These are phyloP conservation scores for Colletotrichum trifolii DNA, from an alignment of 2,329 filamentous ascomycete genomes.

Conservation along the genomic window DNA sequence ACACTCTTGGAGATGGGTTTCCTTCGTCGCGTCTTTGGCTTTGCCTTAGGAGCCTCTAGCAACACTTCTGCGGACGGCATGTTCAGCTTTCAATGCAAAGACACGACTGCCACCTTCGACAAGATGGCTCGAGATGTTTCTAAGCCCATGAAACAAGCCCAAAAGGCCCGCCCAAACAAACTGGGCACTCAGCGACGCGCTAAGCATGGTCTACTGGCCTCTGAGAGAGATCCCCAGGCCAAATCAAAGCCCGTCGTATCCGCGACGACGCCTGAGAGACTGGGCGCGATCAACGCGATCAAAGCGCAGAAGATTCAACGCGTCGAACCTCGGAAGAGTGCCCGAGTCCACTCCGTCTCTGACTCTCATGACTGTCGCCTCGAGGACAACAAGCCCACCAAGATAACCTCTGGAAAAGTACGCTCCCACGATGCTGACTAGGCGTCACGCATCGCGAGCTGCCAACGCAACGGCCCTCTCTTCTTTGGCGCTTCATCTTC, in stretches of 20 bases:
- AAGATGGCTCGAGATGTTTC: not conserved
- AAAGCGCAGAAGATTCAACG: too few relatives aligned
- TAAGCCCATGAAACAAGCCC: not conserved
- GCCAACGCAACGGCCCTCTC: not conserved
- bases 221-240: too few relatives aligned
- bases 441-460: not conserved
- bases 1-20: too few relatives aligned
- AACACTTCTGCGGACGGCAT: not conserved
- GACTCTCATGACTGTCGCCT: not conserved
- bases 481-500: not conserved
- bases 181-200: not conserved
- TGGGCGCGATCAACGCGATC: too few relatives aligned
- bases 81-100: not conserved
- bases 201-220: not conserved
- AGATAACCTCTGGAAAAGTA: not conserved
- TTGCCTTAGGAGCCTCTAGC: not conserved
- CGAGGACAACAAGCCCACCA: not conserved
- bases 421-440: slow-evolving; percentile 7
- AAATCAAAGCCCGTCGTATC: too few relatives aligned
- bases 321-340: too few relatives aligned
- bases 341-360: not conserved
- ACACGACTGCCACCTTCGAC: not conserved
- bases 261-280: too few relatives aligned
- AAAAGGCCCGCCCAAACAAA: not conserved
- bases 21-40: not conserved